Evolutionary conservation across 2,329 filamentous ascomycete genomes (phyloP), one percentile per base, ranked within the genome.

Genomic region (Trichoderma hamatum): DNA sequence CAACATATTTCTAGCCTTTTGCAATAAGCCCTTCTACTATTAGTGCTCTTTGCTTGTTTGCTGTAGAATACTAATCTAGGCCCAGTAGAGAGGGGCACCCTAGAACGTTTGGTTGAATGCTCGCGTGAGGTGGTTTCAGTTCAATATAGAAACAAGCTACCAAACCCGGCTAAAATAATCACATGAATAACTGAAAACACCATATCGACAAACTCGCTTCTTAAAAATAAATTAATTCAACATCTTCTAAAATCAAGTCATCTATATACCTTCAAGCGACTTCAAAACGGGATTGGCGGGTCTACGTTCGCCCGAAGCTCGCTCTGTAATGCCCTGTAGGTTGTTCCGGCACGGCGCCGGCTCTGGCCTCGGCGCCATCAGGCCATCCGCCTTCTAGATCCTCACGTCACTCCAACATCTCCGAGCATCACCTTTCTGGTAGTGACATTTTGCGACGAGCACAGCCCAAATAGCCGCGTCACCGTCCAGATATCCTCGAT

Each of bases 401-500:
- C 51, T 49, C 56, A 39, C 66, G 49, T 63, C 66, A 63, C 66
- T 43, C 21, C 30, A 56, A 30, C 36, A 19, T 34, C 16, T 51
- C 28, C 36, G 49, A 46, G n/a, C 46, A 6, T 66, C 10, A 13
- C 49, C 24, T 56, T 67, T 21, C 7, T 39, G 2, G 28, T 43
- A 30, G 59, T n/a, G 32, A 61, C 58, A 56, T 21, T 21, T 49
- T 52, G 46, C 36, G 34, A 34, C 66, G 19, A 63, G 46, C 36
- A 68, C 66, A 68, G 66, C 66, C 66, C 58, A 36, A n/a, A 51
- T 10, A 61, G 64, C 64, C 66, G 58, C 58, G 51, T 63, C 66
- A 63, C 67, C 34, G 24, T 26, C 54, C n/a, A 6, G 46, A 66
- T 9, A 54, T 28, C 21, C 19, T 30, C 32, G 61, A 24, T 54